These are phyloP conservation scores for Plectranthus barbatus DNA, from an alignment of 257 asterid species.

Conservation along the genomic window DNA sequence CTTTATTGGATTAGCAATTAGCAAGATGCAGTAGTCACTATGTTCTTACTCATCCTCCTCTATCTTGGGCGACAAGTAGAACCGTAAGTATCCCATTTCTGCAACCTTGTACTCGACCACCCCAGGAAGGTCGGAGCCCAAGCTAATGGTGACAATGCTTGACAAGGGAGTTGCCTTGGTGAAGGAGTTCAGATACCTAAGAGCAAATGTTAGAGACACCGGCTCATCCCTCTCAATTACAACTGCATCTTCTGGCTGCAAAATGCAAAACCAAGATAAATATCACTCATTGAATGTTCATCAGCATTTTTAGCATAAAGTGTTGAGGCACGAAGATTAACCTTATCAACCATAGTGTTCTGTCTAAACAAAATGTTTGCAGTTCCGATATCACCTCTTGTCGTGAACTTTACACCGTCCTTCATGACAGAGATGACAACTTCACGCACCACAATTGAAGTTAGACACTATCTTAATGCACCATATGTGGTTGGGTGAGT, in stretches of 20 bases:
- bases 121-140: constrained; percentile 78
- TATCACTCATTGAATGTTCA: not conserved
- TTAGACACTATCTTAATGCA: not conserved
- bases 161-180: constrained; percentile 76
- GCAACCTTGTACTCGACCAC: constrained; percentile 94
- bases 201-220: constrained; percentile 68
- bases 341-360: constrained; percentile 91
- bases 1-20: no score
- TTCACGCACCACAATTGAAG: constrained; percentile 18
- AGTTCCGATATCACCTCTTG: constrained; percentile 87
- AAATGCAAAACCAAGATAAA: not conserved
- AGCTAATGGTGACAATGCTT: constrained; percentile 57
- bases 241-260: constrained; percentile 78
- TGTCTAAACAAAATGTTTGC: constrained; percentile 81
- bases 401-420: constrained; percentile 94
- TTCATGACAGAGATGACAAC: constrained; percentile 92
- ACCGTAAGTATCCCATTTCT: constrained; percentile 80
- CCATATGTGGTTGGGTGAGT: not conserved
- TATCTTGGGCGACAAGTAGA: constrained; percentile 79
- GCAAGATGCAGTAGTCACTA: no score
- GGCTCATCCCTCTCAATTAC: constrained; percentile 85
- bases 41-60: constrained; percentile 76
- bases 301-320: not conserved
- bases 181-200: constrained; percentile 73
- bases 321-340: not conserved